Base-by-base conservation (phyloP, 2,329 filamentous ascomycete genomes). In the Sporothrix schenckii region DNA sequence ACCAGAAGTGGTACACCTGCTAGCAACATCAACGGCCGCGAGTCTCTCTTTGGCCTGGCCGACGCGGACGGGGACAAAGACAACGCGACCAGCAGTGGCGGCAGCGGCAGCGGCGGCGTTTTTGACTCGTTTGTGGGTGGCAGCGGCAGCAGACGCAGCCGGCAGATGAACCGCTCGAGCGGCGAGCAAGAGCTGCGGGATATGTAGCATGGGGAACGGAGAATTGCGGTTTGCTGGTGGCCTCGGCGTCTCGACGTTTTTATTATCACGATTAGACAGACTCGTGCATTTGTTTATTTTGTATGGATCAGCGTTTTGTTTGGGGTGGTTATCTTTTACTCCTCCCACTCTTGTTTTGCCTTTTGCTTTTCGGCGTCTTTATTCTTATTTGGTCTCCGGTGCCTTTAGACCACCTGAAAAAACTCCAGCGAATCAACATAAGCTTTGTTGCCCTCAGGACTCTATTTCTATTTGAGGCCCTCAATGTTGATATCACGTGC, bases 141-240 rank as follows among this genome's bases (percentile, higher is more conserved):
- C 39, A 49, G 63, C 14, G 52, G 58, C 4, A 68, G 68, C n/a
- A n/a, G 68, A 1, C 56, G 63, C 24, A 44, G 67, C 50, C 69
- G 66, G 13, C 71, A 70, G 21, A 52, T 19, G 69, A 73, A 70
- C 39, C 34, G 54, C 24, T 19, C 30, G 2, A 66, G 53, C 27
- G 69, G 53, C n/a, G 74, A 73, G 19, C 69, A 75, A 63, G 74
- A 75, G 61, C 58, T 75, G 72, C 71, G 52, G 27, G 72, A 73
- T 56, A 71, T 74, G 69, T 72, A 61, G 13, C 70, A n/a, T 11
- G n/a, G 16, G 9, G 53, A 27, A 34, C 11, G 54, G 30, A 7
- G 60, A 27, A 49, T 16, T 11, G 54, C 14, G 30, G 3, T n/a
- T 60, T 13, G 14, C 9, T 16, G 19, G 39, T 49, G 24, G n/a